Conservation (phyloP, 768 basidiomycete genomes). For the Tephrocybe sp. region DNA sequence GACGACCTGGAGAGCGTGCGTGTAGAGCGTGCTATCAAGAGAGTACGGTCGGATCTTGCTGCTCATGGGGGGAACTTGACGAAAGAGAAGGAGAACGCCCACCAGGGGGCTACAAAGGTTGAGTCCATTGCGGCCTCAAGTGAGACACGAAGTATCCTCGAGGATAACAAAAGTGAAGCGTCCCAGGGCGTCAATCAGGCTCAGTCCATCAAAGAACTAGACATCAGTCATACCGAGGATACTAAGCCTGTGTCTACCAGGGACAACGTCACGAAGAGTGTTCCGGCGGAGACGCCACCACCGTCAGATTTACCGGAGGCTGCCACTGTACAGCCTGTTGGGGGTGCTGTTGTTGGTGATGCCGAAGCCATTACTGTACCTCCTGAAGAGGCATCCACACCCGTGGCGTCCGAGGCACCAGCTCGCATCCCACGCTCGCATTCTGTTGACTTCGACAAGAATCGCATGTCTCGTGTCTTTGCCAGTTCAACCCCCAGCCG, state of each 20-base stretch:
- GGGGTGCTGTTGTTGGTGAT: background rate
- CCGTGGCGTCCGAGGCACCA: slow-evolving; percentile 16
- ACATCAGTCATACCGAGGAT: slow-evolving; percentile 17
- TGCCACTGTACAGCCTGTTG: slow-evolving; percentile 4
- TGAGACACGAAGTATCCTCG: slow-evolving; percentile 19
- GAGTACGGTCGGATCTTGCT: slow-evolving; percentile 81
- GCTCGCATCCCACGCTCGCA: slow-evolving; percentile 70
- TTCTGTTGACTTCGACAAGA: slow-evolving; percentile 74
- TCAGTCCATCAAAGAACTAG: slow-evolving; percentile 23
- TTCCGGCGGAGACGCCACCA: slow-evolving; percentile 10
- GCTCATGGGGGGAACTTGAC: slow-evolving; percentile 49
- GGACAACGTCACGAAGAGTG: slow-evolving; percentile 4
- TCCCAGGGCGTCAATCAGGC: slow-evolving; percentile 41
- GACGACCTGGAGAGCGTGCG: slow-evolving; percentile 88
- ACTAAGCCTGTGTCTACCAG: slow-evolving; percentile 1
- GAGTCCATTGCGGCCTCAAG: slow-evolving; percentile 16
- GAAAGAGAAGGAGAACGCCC: slow-evolving; percentile 31
- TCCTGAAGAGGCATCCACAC: slow-evolving; percentile 17
- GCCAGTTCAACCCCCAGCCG: slow-evolving; percentile 46
- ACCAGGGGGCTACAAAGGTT: slow-evolving; percentile 9
- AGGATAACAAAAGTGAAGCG: slow-evolving; percentile 32
- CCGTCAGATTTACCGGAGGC: slow-evolving; percentile 5
- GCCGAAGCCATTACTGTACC: background rate
- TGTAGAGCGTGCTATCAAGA: slow-evolving; percentile 84
- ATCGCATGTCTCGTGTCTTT: slow-evolving; percentile 58